Conservation (phyloP, 2,329 filamentous ascomycete species). For the Stemphylium beticola region DNA sequence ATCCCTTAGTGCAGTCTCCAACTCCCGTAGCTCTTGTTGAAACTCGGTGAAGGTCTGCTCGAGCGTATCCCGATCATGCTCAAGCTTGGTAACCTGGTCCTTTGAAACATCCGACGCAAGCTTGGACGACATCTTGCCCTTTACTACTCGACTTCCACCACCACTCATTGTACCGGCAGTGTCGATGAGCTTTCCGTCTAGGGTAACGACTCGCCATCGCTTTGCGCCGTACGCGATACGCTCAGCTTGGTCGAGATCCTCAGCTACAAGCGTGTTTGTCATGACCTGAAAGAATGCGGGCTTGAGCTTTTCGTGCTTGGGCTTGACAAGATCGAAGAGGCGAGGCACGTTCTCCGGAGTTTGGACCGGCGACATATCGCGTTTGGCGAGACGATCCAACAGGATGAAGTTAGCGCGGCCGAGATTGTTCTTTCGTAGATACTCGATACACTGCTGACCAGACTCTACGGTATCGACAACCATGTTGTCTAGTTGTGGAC, state of each 20-base stretch:
- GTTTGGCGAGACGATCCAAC: conserved; percentile 80
- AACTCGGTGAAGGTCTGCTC: conserved; percentile 85
- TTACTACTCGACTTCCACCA: conserved; percentile 88
- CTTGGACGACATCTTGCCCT: conserved; percentile 96
- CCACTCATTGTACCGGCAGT: conserved; percentile 99
- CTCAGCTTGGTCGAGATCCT: conserved; percentile 93
- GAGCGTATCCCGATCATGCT: conserved; percentile 82
- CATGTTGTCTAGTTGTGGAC: conserved; percentile 89
- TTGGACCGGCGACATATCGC: conserved; percentile 78
- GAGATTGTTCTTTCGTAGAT: conserved; percentile 95
- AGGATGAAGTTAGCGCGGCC: conserved; percentile 97
- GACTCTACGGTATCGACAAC: conserved; percentile 96
- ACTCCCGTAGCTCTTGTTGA: conserved; percentile 80
- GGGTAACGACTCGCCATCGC: conserved; percentile 94
- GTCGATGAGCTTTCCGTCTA: conserved; percentile 94
- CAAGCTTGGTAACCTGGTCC: conserved; percentile 86
- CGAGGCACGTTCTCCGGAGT: conserved; percentile 93
- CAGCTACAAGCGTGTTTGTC: conserved; percentile 92
- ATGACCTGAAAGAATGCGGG: conserved; percentile 96
- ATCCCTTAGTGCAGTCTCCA: conserved; percentile 74
- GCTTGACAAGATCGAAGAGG: conserved; percentile 88
- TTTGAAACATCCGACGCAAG: conserved; percentile 84
- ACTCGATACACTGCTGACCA: conserved; percentile 97
- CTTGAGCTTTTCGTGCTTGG: conserved; percentile 84
- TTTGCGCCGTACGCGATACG: conserved; percentile 93